Base-by-base conservation (phyloP, 306 rosid genomes). In the Abrus pulchellus region DNA sequence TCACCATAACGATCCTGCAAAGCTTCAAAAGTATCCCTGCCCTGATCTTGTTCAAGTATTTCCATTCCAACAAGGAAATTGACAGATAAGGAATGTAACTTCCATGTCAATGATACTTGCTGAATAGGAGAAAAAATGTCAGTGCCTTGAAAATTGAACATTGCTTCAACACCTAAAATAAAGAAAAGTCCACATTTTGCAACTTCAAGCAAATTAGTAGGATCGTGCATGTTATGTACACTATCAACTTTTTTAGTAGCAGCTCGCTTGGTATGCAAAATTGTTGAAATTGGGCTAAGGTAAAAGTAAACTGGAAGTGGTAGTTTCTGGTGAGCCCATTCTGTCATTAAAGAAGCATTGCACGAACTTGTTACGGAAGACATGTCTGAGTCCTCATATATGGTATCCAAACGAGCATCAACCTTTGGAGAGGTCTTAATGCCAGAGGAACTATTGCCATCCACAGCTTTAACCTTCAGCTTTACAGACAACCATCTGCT, bases 281-380 rank as follows among this genome's bases (percentile, higher is more conserved):
- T 89, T 49, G 97, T 95, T 49, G 98, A 83, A 74, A 93, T 73
- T 80, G 99, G 94, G 83, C 99, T 93, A 8, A 93, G 90, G 84
- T 86, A 89, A 93, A 93, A 95, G 82, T 87, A 87, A 71, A 72
- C 38, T 7, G 99, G 99, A 89, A 95, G 90, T 64, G 98, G 99
- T 52, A 93, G 82, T 87, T 92, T 89, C 91, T 95, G 98, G 88
- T 78, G 86, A 77, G 94, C 97, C 98, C 98, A 93, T 84, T 93
- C 95, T 52, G 83, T 68, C n/a, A 32, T 67, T 74, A 90, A 83
- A 55, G 93, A 86, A 52, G 85, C 80, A 83, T 41, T 49, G 62
- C 80, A 85, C 20, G 85, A 86, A 64, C 48, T 57, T 43, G 60
- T 64, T 34, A 29, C 12, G 64, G 84, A 20, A 76, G 92, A 76